phyloP scores from a whole-genome alignment of 208 protist species.

The Wallacemonas sp. region DNA sequence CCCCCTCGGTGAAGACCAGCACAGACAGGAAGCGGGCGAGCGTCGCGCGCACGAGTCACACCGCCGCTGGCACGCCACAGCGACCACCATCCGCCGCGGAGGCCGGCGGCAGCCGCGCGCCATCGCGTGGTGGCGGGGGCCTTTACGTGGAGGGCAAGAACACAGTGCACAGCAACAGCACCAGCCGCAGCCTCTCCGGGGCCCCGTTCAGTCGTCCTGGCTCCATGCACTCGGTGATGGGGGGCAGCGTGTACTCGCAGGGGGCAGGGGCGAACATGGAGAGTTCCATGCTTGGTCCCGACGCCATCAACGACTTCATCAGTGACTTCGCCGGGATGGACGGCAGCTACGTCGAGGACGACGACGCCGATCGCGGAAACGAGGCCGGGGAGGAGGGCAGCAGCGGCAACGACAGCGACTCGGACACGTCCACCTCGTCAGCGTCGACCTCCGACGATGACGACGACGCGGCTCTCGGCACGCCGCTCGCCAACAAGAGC shows the following conservation, averaged over 20 bases:
- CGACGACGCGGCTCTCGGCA: not conserved
- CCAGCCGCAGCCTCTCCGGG: not conserved
- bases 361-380: not conserved
- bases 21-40: not conserved
- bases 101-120: not conserved
- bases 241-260: not conserved
- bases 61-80: not conserved
- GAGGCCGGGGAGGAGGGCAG: constrained; percentile 12
- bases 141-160: not conserved
- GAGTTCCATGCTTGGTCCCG: constrained; percentile 2
- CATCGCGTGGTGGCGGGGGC: not conserved
- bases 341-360: not conserved
- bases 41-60: too few relatives aligned
- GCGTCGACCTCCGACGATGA: not conserved
- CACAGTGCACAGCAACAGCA: constrained; percentile 7
- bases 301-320: not conserved
- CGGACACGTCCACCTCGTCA: not conserved
- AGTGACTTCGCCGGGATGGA: constrained; percentile 7
- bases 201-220: not conserved
- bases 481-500: constrained; percentile 8
- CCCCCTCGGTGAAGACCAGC: too few relatives aligned
- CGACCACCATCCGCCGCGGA: too few relatives aligned
- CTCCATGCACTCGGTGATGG: constrained; percentile 4
- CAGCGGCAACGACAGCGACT: constrained; percentile 1
- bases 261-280: not conserved